Evolutionary conservation across 148 eudicot genomes (phyloP).

Genomic region (Amaranthus hypochondriacus): DNA sequence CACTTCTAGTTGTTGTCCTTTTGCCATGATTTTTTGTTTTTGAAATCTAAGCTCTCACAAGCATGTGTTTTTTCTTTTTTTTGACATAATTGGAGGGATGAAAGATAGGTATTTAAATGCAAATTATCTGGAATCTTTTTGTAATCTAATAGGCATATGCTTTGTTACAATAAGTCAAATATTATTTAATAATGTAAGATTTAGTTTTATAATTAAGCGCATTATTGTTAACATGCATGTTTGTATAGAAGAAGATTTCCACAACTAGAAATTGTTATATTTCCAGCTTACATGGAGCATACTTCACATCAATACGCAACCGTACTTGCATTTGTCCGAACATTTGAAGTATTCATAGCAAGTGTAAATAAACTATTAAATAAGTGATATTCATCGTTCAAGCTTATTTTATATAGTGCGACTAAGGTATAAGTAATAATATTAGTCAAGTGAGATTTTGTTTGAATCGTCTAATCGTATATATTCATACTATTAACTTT

Average conservation of each 20-base stretch:
- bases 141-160: conserved; percentile 15
- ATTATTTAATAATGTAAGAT: not conserved
- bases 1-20: conserved; percentile 37
- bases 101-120: not conserved
- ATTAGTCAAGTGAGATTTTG: no score
- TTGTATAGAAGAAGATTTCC: not conserved
- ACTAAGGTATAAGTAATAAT: no score
- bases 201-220: not conserved
- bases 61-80: not conserved
- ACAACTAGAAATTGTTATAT: not conserved
- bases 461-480: no score
- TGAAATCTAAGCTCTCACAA: no score
- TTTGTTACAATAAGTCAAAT: not conserved
- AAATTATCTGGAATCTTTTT: not conserved
- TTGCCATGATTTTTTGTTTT: conserved; percentile 30
- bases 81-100: not conserved
- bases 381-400: no score
- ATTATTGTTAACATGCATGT: not conserved
- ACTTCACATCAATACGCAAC: not conserved
- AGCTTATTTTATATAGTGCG: no score
- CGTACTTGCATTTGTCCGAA: not conserved
- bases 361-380: not conserved
- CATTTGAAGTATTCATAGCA: not conserved
- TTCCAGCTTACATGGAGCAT: not conserved
- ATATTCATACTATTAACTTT: no score